Base-by-base conservation (phyloP, 805 yeast genomes). In the Candida alai region DNA sequence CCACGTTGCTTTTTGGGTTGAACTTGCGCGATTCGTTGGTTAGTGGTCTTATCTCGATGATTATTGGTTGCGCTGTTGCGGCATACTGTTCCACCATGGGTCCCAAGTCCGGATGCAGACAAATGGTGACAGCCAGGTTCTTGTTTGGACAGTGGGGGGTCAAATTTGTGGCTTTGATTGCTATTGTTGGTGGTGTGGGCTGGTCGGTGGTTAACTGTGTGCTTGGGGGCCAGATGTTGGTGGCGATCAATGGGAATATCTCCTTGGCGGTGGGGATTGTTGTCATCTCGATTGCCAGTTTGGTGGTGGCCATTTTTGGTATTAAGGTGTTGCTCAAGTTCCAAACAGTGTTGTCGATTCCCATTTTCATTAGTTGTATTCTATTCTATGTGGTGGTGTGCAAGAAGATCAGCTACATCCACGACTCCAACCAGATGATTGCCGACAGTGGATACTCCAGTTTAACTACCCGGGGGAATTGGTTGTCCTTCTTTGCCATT, bases 121-220 rank as follows among this genome's bases (percentile, higher is more conserved):
- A 62, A 35, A 58, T 61, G 50, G 65, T 60, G 1, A 54, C 60
- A 24, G 62, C 66, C 6, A 42, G 62, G 28, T 58, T 59, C 31
- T 42, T 61, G 8, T 62, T 59, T 36, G 67, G 67, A 4, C 51
- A 43, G 29, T 61, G 65, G 64, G 62, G 61, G 3, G 56, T 58
- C 7, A 52, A 53, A 39, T 40, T 58, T 15, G 54, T 60, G 1
- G 53, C 62, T 2, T 16, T 60, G 6, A 43, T 61, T 10, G 50
- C 60, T 35, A 52, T 58, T 9, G 42, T 61, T 19, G 60, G 64
- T 11, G 59, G 60, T 8, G 42, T 56, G 14, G 67, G 68, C 2
- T 62, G 67, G 67, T 56, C 63, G 5, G 59, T 61, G 14, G 64
- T 61, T 7, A 61, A 61, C 35, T 59, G 65, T 39, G 63, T 61